Conservation (phyloP, 768 basidiomycete genomes). For the Mycena crocata region DNA sequence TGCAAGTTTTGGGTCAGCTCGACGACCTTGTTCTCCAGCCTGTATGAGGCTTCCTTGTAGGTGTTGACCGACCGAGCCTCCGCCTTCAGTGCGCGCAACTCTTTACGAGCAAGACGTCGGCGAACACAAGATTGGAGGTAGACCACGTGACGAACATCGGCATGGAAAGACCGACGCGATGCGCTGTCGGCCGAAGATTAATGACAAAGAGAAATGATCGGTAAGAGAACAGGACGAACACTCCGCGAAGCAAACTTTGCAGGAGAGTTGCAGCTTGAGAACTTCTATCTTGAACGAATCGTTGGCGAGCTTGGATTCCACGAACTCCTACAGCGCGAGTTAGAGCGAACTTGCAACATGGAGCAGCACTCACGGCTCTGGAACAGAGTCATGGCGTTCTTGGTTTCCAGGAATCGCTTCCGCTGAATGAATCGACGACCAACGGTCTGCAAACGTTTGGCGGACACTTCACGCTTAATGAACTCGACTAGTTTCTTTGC, state of each 20-base stretch:
- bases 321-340: slow-evolving; percentile 67
- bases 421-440: slow-evolving; percentile 81
- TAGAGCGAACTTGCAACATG: not conserved
- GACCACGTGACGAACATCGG: slow-evolving; percentile 78
- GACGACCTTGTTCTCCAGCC: slow-evolving; percentile 98
- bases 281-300: slow-evolving; percentile 67
- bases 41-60: slow-evolving; percentile 98
- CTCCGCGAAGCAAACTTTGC: slow-evolving; percentile 88
- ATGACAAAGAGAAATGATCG: slow-evolving; percentile 4
- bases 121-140: slow-evolving; percentile 94
- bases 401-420: slow-evolving; percentile 71
- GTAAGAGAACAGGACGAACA: slow-evolving; percentile 64
- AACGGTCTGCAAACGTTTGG: slow-evolving; percentile 79
- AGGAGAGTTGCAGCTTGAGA: slow-evolving; percentile 74
- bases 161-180: slow-evolving; percentile 62
- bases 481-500: slow-evolving; percentile 78
- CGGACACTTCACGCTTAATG: slow-evolving; percentile 80
- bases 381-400: slow-evolving; percentile 72
- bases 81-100: slow-evolving; percentile 84
- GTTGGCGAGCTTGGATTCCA: slow-evolving; percentile 75
- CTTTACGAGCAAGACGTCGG: slow-evolving; percentile 85
- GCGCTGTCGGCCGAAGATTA: slow-evolving; percentile 53
- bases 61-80: slow-evolving; percentile 98
- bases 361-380: slow-evolving; percentile 81
- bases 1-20: slow-evolving; percentile 96